These are phyloP conservation scores for Pouteria campechiana DNA, from an alignment of 179 eudicot species.

Conservation along the genomic window DNA sequence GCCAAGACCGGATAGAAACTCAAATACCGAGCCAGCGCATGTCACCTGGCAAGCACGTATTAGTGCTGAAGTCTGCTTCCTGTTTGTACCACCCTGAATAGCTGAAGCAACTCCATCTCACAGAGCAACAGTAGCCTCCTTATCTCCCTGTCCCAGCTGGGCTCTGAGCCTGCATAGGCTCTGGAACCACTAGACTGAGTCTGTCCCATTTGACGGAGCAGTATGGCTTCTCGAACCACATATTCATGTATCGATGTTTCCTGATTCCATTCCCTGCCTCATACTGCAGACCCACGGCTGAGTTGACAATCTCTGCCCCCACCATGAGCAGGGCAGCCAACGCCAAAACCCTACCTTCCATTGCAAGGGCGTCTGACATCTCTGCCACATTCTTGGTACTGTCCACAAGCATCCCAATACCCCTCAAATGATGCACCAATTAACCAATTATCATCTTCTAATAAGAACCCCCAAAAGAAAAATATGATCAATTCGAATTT, in stretches of 20 bases:
- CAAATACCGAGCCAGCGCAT: not conserved
- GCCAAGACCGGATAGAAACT: not conserved
- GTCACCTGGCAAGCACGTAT: constrained; percentile 26
- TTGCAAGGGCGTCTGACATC: constrained; percentile 23
- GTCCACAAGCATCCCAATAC: constrained; percentile 15
- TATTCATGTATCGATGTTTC: constrained; percentile 17
- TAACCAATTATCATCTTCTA: not conserved
- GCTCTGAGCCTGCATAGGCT: not conserved
- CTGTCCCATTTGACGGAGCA: constrained; percentile 4
- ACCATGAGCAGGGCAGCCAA: constrained; percentile 26
- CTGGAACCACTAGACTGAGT: not conserved
- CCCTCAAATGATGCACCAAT: constrained; percentile 16
- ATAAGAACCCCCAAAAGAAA: not conserved
- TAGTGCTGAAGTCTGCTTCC: constrained; percentile 19
- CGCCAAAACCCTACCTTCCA: constrained; percentile 18
- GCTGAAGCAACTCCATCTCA: constrained; percentile 26
- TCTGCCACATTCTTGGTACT: constrained; percentile 21
- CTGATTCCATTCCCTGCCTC: constrained; percentile 11
- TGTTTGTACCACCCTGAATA: constrained; percentile 21
- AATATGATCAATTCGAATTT: too few species aligned
- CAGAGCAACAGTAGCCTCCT: constrained; percentile 20
- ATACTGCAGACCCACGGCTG: constrained; percentile 13
- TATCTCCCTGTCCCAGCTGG: constrained; percentile 3
- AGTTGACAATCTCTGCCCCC: constrained; percentile 21
- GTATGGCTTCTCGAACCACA: constrained; percentile 22